phyloP scores from a whole-genome alignment of 2,329 filamentous ascomycete genomes.

The Zelopaecilomyces penicillatus region DNA sequence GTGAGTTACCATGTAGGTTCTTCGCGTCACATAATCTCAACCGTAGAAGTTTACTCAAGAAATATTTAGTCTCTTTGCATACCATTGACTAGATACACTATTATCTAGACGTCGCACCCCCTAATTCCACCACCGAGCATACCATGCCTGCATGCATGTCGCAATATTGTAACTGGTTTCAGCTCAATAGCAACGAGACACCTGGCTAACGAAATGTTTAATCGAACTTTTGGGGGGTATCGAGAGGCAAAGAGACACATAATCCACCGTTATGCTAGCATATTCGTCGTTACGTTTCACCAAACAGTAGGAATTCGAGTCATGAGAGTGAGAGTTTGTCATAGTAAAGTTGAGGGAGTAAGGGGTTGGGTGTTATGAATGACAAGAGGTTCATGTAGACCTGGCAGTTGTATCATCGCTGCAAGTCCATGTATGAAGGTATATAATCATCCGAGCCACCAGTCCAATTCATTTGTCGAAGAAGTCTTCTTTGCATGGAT shows the following conservation, averaged over 20 bases:
- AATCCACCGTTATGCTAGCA: conserved; percentile 11
- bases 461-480: too few relatives aligned
- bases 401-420: too few relatives aligned
- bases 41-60: too few relatives aligned
- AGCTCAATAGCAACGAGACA: conserved; percentile 9
- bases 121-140: conserved; percentile 7
- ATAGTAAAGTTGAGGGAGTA: too few relatives aligned
- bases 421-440: too few relatives aligned
- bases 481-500: too few relatives aligned
- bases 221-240: conserved; percentile 7
- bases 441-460: too few relatives aligned
- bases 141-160: conserved; percentile 13
- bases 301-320: neutral
- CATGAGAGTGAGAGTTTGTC: too few relatives aligned
- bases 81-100: conserved; percentile 18
- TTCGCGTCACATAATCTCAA: too few relatives aligned
- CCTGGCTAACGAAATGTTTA: conserved; percentile 11
- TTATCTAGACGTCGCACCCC: conserved; percentile 12
- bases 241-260: conserved; percentile 3
- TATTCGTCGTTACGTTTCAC: conserved; percentile 8
- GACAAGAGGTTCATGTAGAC: too few relatives aligned
- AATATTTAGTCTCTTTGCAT: conserved; percentile 14
- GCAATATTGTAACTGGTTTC: conserved; percentile 11
- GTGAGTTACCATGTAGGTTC: too few relatives aligned
- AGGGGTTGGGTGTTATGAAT: too few relatives aligned